Evolutionary conservation across 1,139 yeast species (phyloP).

Genomic region (Saccharomyces hybrid): DNA sequence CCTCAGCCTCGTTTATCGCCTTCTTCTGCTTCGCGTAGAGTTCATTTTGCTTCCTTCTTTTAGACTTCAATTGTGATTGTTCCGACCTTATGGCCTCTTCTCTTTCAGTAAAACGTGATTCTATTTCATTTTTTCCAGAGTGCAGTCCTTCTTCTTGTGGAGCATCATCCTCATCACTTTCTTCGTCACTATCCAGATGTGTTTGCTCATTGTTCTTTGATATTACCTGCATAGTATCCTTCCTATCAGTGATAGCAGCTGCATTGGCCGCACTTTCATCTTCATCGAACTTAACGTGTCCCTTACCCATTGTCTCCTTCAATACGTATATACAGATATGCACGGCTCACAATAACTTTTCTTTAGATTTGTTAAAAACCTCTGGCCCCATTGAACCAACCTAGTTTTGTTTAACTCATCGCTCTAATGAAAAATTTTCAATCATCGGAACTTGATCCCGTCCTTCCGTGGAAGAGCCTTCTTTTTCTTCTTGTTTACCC

Average conservation of each 20-base stretch:
- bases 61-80: conserved; percentile 39
- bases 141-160: conserved; percentile 36
- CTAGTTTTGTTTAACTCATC: not conserved
- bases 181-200: conserved; percentile 20
- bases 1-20: conserved; percentile 19
- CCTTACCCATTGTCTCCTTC: not conserved
- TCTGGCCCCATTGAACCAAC: not conserved
- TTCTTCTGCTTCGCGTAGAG: conserved; percentile 38
- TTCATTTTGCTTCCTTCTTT: conserved; percentile 44
- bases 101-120: conserved; percentile 35
- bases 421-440: not conserved
- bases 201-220: not conserved
- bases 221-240: not conserved
- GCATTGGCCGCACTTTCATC: conserved; percentile 4
- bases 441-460: not conserved
- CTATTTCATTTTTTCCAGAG: conserved; percentile 26
- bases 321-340: not conserved
- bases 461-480: not conserved
- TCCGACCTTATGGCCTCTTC: conserved; percentile 34
- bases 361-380: not conserved
- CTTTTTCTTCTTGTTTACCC: not conserved
- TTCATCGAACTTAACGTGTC: conserved; percentile 1
- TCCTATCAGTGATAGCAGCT: conserved; percentile 1
- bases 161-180: conserved; percentile 32
- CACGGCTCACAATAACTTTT: not conserved